These are phyloP conservation scores for Exophiala mesophila DNA, from an alignment of 2,329 filamentous ascomycete species.

Conservation along the genomic window DNA sequence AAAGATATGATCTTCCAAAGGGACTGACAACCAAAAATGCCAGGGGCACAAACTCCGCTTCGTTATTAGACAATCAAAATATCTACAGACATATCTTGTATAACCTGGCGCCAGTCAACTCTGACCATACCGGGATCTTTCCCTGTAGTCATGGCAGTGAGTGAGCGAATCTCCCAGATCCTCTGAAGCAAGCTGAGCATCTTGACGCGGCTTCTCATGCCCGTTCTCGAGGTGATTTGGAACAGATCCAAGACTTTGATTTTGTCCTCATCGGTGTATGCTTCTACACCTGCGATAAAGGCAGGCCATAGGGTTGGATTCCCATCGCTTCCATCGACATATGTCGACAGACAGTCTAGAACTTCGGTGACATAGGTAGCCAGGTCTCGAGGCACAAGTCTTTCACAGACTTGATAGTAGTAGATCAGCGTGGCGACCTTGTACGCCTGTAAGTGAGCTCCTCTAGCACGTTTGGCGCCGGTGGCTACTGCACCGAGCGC, in stretches of 20 bases:
- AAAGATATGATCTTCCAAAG: too few species aligned
- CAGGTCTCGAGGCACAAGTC: background rate
- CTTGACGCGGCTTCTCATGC: background rate
- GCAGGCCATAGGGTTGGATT: background rate
- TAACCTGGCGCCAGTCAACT: background rate
- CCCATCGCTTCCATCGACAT: background rate
- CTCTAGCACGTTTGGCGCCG: too few species aligned
- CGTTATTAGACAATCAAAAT: background rate
- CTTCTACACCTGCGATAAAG: background rate
- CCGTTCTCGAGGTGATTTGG: background rate
- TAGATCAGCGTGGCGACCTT: constrained; percentile 1
- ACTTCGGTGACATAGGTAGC: background rate
- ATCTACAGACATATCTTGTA: background rate
- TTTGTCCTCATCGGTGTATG: background rate
- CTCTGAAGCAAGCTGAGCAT: background rate
- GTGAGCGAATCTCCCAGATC: background rate
- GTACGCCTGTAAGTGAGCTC: constrained; percentile 5
- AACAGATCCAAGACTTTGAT: background rate
- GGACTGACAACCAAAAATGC: too few species aligned
- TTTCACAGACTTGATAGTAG: constrained; percentile 1
- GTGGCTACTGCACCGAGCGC: too few species aligned
- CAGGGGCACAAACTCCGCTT: too few species aligned
- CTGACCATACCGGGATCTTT: background rate
- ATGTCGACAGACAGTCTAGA: too few species aligned
- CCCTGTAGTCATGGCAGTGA: background rate